phyloP scores from a whole-genome alignment of 139 green algal genomes.

The Haematococcus lacustris region DNA sequence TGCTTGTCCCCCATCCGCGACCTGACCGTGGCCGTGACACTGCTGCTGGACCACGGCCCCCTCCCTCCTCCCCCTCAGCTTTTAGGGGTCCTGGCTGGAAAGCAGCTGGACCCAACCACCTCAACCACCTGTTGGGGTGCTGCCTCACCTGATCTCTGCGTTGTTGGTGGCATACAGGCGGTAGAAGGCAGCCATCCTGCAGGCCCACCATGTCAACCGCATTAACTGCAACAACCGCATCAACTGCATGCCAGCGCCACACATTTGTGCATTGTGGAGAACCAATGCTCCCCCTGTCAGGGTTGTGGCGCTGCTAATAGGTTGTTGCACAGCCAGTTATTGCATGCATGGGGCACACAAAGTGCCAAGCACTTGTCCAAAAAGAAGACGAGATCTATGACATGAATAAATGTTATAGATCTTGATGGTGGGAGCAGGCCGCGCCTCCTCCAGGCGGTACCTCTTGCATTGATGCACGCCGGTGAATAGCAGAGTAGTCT shows the following conservation, averaged over 20 bases:
- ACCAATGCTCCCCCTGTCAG: no score
- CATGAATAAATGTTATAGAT: background rate
- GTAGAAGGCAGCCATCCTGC: constrained; percentile 51
- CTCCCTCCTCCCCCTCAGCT: no score
- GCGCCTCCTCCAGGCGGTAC: background rate
- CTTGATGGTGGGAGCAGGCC: background rate
- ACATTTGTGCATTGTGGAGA: background rate
- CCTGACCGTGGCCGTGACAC: no score
- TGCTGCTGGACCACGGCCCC: no score
- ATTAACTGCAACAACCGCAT: no score
- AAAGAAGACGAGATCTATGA: background rate
- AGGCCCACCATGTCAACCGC: background rate
- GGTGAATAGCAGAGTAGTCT: background rate
- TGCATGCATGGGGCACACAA: no score
- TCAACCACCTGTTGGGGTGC: background rate
- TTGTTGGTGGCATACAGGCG: constrained; percentile 56
- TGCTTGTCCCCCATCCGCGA: no score
- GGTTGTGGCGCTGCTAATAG: no score
- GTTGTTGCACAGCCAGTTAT: no score
- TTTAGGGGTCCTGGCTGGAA: no score
- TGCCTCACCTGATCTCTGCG: constrained; percentile 55
- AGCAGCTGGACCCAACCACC: background rate
- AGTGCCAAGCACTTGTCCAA: no score
- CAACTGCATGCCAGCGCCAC: background rate
- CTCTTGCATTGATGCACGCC: background rate